Evolutionary conservation across 768 basidiomycete species (phyloP).

Genomic region (Crepidotus variabilis): DNA sequence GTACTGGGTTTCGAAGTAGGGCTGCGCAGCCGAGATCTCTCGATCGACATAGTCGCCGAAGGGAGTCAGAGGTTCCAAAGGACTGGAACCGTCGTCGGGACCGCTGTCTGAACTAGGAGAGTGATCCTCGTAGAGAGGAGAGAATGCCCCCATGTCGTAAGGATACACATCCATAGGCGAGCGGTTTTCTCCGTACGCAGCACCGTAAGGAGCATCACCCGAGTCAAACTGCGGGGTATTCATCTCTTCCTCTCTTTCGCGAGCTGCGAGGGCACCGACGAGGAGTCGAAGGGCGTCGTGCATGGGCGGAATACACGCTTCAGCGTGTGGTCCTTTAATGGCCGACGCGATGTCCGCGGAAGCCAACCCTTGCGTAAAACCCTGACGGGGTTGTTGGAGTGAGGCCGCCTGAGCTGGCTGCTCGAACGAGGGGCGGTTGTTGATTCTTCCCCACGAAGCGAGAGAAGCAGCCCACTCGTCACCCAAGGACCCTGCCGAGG

Average conservation of each 20-base stretch:
- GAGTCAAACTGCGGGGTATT: not conserved
- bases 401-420: slow-evolving; percentile 33
- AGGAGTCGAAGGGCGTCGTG: slow-evolving; percentile 24
- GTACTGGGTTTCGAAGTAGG: slow-evolving; percentile 11
- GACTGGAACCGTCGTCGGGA: slow-evolving; percentile 60
- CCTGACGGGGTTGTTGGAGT: slow-evolving; percentile 36
- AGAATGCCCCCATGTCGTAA: slow-evolving; percentile 40
- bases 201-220: not conserved
- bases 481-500: slow-evolving; percentile 54
- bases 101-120: slow-evolving; percentile 51
- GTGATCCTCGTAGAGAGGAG: slow-evolving; percentile 62
- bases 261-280: slow-evolving; percentile 12
- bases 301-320: slow-evolving; percentile 83
- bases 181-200: slow-evolving; percentile 4
- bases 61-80: slow-evolving; percentile 71
- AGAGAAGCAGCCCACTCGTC: slow-evolving; percentile 74
- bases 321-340: slow-evolving; percentile 83
- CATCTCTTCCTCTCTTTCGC: not conserved
- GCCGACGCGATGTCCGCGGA: slow-evolving; percentile 72
- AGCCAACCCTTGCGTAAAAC: slow-evolving; percentile 74
- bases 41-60: slow-evolving; percentile 76
- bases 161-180: slow-evolving; percentile 23
- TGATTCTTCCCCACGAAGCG: slow-evolving; percentile 58
- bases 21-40: slow-evolving; percentile 46
- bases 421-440: no score